Conservation (phyloP, 2,329 filamentous ascomycete genomes). For the Scedosporium minutisporum region DNA sequence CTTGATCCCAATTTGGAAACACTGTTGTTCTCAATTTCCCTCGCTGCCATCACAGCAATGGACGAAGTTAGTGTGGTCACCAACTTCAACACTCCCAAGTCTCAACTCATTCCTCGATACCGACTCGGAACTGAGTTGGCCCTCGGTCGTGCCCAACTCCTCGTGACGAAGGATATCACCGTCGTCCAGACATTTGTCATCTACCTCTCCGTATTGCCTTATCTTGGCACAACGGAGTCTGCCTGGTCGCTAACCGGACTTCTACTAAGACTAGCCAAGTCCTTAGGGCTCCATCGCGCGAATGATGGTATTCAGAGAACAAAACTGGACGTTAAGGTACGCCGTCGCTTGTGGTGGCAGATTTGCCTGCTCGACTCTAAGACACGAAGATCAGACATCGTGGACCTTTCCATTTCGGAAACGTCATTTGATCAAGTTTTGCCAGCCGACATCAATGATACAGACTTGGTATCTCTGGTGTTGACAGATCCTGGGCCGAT, state of each 20-base stretch:
- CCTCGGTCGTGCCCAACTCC: not conserved
- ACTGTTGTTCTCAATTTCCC: conserved; percentile 17
- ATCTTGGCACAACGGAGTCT: not conserved
- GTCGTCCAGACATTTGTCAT: not conserved
- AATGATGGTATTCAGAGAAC: not conserved
- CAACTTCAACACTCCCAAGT: not conserved
- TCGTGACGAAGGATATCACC: not conserved
- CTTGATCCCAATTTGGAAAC: conserved; percentile 12
- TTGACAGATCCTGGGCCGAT: not conserved
- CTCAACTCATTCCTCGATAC: not conserved
- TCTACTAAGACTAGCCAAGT: not conserved
- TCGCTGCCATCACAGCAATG: conserved; percentile 18
- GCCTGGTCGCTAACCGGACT: not conserved
- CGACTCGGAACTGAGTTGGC: not conserved
- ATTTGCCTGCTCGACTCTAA: conserved; percentile 19
- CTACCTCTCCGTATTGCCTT: not conserved
- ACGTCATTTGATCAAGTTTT: not conserved
- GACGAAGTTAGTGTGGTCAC: conserved; percentile 12
- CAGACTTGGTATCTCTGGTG: not conserved
- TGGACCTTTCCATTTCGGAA: conserved; percentile 13
- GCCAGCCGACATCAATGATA: not conserved
- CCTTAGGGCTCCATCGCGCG: not conserved
- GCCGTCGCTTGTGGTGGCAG: conserved; percentile 19
- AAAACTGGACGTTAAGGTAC: conserved; percentile 13
- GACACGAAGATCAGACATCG: conserved; percentile 5